Conservation (phyloP, 2,329 filamentous ascomycete species). For the Herpotrichia juniperi region DNA sequence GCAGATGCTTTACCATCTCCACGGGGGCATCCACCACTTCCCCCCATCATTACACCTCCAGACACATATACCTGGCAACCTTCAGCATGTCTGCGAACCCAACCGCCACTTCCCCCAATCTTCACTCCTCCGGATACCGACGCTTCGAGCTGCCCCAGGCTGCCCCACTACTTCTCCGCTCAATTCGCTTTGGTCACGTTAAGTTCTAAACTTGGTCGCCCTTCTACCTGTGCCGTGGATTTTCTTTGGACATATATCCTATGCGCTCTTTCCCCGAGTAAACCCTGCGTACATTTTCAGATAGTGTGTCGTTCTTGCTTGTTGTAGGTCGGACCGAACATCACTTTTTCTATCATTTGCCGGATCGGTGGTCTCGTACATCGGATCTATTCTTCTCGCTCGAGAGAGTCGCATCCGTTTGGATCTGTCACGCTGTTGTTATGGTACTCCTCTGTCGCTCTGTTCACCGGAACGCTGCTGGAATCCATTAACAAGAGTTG, state of each 20-base stretch:
- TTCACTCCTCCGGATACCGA: background rate
- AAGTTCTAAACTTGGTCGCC: no score
- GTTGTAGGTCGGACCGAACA: no score
- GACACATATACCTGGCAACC: background rate
- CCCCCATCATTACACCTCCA: background rate
- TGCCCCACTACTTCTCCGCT: background rate
- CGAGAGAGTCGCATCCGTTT: background rate
- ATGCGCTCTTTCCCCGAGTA: no score
- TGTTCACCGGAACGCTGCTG: background rate
- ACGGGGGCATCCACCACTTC: background rate
- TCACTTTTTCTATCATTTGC: background rate
- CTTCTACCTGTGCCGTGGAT: no score
- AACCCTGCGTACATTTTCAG: no score
- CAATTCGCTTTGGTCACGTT: no score
- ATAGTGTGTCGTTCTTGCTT: no score
- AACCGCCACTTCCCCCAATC: background rate
- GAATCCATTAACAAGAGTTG: background rate
- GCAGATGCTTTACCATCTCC: background rate
- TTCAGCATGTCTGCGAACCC: background rate
- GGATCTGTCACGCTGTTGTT: background rate
- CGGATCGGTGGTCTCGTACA: background rate
- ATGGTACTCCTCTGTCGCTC: background rate
- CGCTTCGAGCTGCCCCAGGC: background rate
- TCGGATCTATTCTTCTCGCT: background rate
- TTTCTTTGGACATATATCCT: no score